Evolutionary conservation across 192 early-diverging fungal species (phyloP), one percentile per base, ranked within the genome.

Genomic region (Martensiomyces pterosporus): DNA sequence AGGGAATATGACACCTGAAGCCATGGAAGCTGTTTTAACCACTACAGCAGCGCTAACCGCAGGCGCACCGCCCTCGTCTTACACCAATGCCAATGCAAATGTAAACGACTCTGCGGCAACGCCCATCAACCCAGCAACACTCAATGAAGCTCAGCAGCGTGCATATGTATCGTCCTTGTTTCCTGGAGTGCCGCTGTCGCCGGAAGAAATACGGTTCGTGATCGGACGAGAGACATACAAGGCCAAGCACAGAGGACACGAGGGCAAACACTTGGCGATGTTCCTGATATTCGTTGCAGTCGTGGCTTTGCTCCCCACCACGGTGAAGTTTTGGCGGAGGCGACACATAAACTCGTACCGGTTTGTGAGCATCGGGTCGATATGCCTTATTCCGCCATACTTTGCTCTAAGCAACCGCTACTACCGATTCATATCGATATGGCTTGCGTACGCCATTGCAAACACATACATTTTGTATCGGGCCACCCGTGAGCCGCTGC

Each of bases 351-450:
- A 25, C 17, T 74, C 70, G 9, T 66, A 74, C 27, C 58, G 59
- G 21, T 47, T 74, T 14, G 64, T 62, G 35, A 62, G 70, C 47
- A 52, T 59, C 12, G 59, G 55, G 14, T 66, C 70, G 17, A 62
- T 74, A 29, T 62, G 63, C 33, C 35, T 74, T 32, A 59, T 74
- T 3, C 70, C 70, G 18, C 63, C 55, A 17, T 74, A 62, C 48
- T 74, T 66, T 66, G 70, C 70, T 0, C 26, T 50, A 37, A 40
- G 34, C 26, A 58, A 57, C 58, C 32, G 47, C 10, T 74, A 66
- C 44, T 39, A 54, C 52, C 63, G 70, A 24, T 74, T 74, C 45
- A 53, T 54, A 13, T 15, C 42, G 2, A 42, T 62, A 14, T 74
- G 70, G 70, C 32, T 58, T n/a, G 47, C 26, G 14, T 74, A 62